phyloP scores from a whole-genome alignment of 352 stramenopile species.

The Pythium insidiosum region DNA sequence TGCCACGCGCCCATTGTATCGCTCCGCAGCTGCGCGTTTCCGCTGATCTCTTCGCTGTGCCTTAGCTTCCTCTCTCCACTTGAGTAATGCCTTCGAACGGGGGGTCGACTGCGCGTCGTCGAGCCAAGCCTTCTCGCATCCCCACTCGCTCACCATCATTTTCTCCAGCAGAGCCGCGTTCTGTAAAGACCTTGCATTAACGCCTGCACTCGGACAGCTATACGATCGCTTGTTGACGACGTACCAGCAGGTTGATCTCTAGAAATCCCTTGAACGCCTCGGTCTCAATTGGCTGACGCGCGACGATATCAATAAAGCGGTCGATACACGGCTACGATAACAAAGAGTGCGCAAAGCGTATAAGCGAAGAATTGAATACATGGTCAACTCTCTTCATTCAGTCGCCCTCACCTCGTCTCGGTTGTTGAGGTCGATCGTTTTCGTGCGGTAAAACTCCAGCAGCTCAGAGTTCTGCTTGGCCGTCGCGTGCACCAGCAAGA shows the following conservation, averaged over 20 bases:
- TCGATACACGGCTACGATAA: slow-evolving; percentile 41
- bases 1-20: slow-evolving; percentile 22
- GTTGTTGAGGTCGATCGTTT: slow-evolving; percentile 50
- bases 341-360: background rate
- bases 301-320: slow-evolving; percentile 67
- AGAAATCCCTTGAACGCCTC: slow-evolving; percentile 54
- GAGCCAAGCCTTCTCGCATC: slow-evolving; percentile 47
- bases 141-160: slow-evolving; percentile 64
- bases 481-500: slow-evolving; percentile 51
- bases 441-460: slow-evolving; percentile 31
- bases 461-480: slow-evolving; percentile 30
- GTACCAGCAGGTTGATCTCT: slow-evolving; percentile 77
- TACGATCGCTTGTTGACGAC: background rate
- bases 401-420: slow-evolving; percentile 28
- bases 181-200: slow-evolving; percentile 7
- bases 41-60: slow-evolving; percentile 40
- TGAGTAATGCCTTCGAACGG: slow-evolving; percentile 48
- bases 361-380: too few species aligned
- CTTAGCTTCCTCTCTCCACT: slow-evolving; percentile 64
- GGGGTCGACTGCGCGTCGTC: slow-evolving; percentile 34
- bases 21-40: slow-evolving; percentile 50
- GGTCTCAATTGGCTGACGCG: slow-evolving; percentile 29
- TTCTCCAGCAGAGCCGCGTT: slow-evolving; percentile 49
- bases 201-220: background rate
- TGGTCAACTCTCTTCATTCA: background rate